phyloP scores from a whole-genome alignment of 768 basidiomycete species.

The Goffeauzyma gilvescens region DNA sequence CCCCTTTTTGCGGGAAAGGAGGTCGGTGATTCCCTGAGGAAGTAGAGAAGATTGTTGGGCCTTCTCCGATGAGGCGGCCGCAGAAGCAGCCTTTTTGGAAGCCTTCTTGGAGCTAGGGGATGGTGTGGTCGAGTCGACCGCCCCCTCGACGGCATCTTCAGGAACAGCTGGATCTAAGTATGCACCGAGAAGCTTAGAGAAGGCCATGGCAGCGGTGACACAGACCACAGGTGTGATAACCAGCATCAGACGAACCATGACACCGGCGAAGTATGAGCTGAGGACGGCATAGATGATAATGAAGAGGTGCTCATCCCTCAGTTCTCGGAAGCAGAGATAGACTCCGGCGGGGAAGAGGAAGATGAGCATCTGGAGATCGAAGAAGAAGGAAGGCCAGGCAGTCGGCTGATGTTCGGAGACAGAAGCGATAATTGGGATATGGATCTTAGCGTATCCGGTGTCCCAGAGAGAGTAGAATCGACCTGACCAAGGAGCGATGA shows the following conservation, averaged over 20 bases:
- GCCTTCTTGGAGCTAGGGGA: constrained; percentile 29
- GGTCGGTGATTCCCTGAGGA: constrained; percentile 25
- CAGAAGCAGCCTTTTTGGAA: constrained; percentile 46
- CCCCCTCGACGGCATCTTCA: constrained; percentile 24
- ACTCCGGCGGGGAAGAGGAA: constrained; percentile 97
- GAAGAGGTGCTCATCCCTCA: constrained; percentile 92
- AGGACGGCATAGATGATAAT: constrained; percentile 94
- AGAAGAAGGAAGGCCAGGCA: constrained; percentile 99
- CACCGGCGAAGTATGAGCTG: constrained; percentile 94
- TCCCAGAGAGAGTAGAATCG: constrained; percentile 99
- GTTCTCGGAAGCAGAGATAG: constrained; percentile 73
- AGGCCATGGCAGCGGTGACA: constrained; percentile 72
- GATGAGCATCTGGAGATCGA: constrained; percentile 94
- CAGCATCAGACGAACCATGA: constrained; percentile 98
- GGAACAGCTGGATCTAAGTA: constrained; percentile 76
- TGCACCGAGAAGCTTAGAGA: constrained; percentile 69
- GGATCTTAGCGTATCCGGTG: constrained; percentile 85
- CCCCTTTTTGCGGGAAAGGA: constrained; percentile 35
- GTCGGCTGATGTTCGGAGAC: constrained; percentile 99
- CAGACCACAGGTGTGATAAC: constrained; percentile 94
- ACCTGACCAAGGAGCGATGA: constrained; percentile 99
- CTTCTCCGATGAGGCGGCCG: constrained; percentile 33
- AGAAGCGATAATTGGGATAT: constrained; percentile 91
- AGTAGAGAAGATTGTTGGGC: constrained; percentile 29
- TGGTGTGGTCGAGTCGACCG: constrained; percentile 14